Base-by-base conservation (phyloP, 225 moss, liverwort and hornwort genomes). In the Climacium dendroides region DNA sequence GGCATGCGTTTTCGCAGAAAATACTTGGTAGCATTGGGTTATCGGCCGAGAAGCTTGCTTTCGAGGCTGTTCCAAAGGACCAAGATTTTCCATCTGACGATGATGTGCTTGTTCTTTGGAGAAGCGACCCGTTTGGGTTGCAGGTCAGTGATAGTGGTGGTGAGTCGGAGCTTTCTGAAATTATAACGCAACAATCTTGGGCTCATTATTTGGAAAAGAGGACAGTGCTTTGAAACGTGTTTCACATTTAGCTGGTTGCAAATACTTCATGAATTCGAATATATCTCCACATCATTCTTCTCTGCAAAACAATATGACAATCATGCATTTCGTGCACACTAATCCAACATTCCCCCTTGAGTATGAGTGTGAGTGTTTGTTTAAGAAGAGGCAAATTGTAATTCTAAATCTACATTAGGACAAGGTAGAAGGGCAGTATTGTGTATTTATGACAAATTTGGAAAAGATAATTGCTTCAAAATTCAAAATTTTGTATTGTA, bases 21-120 rank as follows among this genome's bases (percentile, higher is more conserved):
- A 66, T 86, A 47, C 94, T 94, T 74, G 78, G 73, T n/a, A 85
- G 82, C 83, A 78, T 85, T 64, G 87, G 86, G 9, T 79, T 90
- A 41, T 90, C 92, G 34, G 92, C 94, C 26, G 91, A 92, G 81
- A 89, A 90, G 87, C 88, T 94, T 79, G 94, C 94, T 41, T 90
- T 85, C 64, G 92, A 92, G 83, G 88, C 94, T 85, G 88, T 92
- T 53, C 94, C 94, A 11, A 91, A 94, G 79, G 92, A 94, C 89
- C 85, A 92, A 78, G 92, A 93, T 24, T 92, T 93, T 41, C 94
- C 92, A 23, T 87, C 92, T 43, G 89, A 91, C 63, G 91, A 91
- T 61, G 94, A 94, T 71, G 83, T 94, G 86, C 85, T 91, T 81
- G 92, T 94, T 85, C 90, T 94, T 77, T 94, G 92, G 92, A 83